A percentile compares a stretch with the other conserved stretches of the same genome.
Evolutionary conservation across 441 rosid genomes (phyloP).

Genomic region (Populus hybrid): DNA sequence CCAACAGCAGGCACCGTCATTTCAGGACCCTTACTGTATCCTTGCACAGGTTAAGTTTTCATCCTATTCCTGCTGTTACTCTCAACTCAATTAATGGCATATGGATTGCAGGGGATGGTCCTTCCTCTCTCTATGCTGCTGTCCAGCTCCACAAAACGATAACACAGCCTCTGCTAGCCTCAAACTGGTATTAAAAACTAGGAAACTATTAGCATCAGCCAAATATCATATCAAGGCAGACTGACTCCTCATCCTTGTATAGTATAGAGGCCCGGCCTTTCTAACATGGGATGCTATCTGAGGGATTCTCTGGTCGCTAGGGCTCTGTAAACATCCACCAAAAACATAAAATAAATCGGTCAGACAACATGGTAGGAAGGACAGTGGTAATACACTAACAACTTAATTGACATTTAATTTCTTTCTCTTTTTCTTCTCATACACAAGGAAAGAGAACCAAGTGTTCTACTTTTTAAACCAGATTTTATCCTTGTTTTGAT

Average conservation of each 20-base stretch:
- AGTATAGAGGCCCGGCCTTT: not conserved
- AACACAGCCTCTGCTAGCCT: not conserved
- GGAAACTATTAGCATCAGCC: not conserved
- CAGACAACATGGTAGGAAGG: too few relatives aligned
- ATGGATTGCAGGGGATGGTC: not conserved
- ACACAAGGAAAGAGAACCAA: not conserved
- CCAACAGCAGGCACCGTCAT: not conserved
- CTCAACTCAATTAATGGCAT: not conserved
- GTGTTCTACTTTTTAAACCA: not conserved
- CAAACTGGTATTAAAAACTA: not conserved
- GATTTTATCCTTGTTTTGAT: not conserved
- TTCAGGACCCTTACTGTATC: not conserved
- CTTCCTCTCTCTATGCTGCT: not conserved
- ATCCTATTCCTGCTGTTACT: not conserved
- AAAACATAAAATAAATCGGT: not conserved
- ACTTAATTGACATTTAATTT: not conserved
- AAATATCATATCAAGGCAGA: not conserved
- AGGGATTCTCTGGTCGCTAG: constrained; percentile 61
- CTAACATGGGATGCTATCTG: constrained; percentile 13
- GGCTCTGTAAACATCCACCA: constrained; percentile 46
- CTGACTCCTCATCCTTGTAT: not conserved
- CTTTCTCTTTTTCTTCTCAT: not conserved
- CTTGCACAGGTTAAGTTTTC: not conserved
- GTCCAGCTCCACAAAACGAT: not conserved
- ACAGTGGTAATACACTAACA: too few relatives aligned